Evolutionary conservation across 2,329 filamentous ascomycete genomes (phyloP).

Genomic region (Fusarium nelsonii): DNA sequence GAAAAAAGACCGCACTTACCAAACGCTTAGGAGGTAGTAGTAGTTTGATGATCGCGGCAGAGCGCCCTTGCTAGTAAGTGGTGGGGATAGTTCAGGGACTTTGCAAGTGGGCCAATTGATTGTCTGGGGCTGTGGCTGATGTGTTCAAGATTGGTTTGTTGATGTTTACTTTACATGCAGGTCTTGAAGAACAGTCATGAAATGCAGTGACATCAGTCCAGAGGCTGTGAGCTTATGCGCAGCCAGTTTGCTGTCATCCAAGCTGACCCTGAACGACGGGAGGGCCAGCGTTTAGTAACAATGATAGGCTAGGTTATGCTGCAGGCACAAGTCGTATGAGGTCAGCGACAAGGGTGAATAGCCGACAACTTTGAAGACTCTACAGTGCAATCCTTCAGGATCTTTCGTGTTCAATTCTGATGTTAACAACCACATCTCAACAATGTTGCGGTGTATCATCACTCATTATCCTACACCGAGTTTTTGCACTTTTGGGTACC

Average conservation of each 20-base stretch:
- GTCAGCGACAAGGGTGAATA: conserved; percentile 4
- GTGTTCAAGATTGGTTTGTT: conserved; percentile 31
- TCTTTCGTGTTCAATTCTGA: not conserved
- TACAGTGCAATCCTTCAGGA: not conserved
- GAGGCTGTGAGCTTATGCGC: conserved; percentile 27
- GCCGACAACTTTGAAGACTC: not conserved
- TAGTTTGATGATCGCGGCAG: conserved; percentile 27
- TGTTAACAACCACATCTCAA: not conserved
- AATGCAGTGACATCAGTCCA: conserved; percentile 26
- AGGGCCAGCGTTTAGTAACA: not conserved
- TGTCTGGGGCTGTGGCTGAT: conserved; percentile 21
- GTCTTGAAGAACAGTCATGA: not conserved
- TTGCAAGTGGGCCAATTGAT: conserved; percentile 21
- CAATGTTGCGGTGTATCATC: not conserved
- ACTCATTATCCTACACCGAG: not conserved
- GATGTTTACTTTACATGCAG: conserved; percentile 38
- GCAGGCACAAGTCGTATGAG: conserved; percentile 34
- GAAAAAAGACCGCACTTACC: conserved; percentile 3
- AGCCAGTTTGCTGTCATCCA: conserved; percentile 18
- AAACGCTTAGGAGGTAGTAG: not conserved
- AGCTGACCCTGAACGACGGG: conserved; percentile 13
- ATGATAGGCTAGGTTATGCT: conserved; percentile 26
- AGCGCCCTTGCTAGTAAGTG: conserved; percentile 13
- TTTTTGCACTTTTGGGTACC: not conserved
- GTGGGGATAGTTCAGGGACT: conserved; percentile 19